Conservation (phyloP, 495 filamentous ascomycete genomes). For the Polyplosphaeria fusca region DNA sequence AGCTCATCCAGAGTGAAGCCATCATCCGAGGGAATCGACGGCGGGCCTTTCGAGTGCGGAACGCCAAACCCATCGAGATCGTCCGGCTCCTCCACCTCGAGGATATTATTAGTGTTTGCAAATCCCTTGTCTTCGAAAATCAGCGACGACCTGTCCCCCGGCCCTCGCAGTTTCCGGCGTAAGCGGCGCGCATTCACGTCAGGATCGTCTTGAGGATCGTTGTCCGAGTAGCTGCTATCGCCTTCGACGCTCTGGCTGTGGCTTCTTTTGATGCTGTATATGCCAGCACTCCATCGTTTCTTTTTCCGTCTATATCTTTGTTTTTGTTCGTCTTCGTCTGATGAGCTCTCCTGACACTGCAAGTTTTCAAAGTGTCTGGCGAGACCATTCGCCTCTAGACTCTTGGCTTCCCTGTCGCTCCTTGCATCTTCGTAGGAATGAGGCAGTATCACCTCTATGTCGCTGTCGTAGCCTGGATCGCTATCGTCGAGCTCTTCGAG, state of each 20-base stretch:
- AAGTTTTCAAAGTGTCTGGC: conserved; percentile 24
- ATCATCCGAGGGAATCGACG: conserved; percentile 35
- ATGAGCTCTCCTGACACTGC: conserved; percentile 22
- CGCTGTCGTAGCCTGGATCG: conserved; percentile 36
- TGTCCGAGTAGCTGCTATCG: conserved; percentile 36
- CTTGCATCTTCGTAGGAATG: conserved; percentile 39
- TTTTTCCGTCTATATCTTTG: conserved; percentile 30
- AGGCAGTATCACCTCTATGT: conserved; percentile 38
- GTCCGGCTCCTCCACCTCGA: conserved; percentile 35
- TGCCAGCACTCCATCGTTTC: conserved; percentile 38
- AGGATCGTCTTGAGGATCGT: conserved; percentile 33
- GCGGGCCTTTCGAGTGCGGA: conserved; percentile 22
- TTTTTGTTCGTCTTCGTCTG: conserved; percentile 31
- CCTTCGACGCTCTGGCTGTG: conserved; percentile 39
- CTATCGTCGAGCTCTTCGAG: conserved; percentile 37
- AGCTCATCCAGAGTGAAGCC: conserved; percentile 34
- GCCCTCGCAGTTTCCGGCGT: conserved; percentile 34
- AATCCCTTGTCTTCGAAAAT: conserved; percentile 35
- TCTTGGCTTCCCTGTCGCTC: conserved; percentile 25
- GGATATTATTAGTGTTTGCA: conserved; percentile 26
- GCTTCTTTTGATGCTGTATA: conserved; percentile 35
- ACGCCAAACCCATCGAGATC: conserved; percentile 6
- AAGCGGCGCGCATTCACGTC: conserved; percentile 36
- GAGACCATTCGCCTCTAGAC: conserved; percentile 22
- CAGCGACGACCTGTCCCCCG: conserved; percentile 30